Conservation (phyloP, 2,329 filamentous ascomycete genomes). For the Diaporthe vexans region DNA sequence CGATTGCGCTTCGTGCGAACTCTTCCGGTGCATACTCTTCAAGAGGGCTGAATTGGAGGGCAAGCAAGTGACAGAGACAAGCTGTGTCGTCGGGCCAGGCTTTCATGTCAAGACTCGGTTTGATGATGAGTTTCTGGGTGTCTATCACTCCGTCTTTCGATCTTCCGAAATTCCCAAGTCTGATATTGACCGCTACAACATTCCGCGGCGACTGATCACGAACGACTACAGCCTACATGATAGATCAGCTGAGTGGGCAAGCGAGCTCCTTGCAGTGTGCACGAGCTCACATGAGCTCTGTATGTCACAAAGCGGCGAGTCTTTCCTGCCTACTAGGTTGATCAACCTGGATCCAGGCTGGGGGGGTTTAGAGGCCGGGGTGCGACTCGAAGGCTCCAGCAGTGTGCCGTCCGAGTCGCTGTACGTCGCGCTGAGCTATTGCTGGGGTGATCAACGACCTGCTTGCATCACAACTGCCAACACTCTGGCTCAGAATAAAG, state of each 20-base stretch:
- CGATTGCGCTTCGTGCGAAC: not conserved
- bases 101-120: too few relatives aligned
- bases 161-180: not conserved
- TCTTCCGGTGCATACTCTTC: not conserved
- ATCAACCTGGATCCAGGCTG: constrained; percentile 1
- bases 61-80: not conserved
- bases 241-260: not conserved
- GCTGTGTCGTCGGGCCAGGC: not conserved
- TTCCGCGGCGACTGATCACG: not conserved
- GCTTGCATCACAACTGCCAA: not conserved
- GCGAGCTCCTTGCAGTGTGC: not conserved
- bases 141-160: not conserved
- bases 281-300: not conserved
- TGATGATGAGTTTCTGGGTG: not conserved
- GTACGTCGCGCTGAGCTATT: not conserved
- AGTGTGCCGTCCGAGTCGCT: not conserved
- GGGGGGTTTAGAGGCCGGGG: not conserved
- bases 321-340: not conserved
- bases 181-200: not conserved
- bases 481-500: not conserved
- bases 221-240: not conserved
- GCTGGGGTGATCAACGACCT: not conserved
- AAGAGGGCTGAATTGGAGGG: not conserved
- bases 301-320: not conserved
- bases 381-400: not conserved